Conservation (phyloP, 495 filamentous ascomycete genomes). For the Lasiosphaeria ovina region DNA sequence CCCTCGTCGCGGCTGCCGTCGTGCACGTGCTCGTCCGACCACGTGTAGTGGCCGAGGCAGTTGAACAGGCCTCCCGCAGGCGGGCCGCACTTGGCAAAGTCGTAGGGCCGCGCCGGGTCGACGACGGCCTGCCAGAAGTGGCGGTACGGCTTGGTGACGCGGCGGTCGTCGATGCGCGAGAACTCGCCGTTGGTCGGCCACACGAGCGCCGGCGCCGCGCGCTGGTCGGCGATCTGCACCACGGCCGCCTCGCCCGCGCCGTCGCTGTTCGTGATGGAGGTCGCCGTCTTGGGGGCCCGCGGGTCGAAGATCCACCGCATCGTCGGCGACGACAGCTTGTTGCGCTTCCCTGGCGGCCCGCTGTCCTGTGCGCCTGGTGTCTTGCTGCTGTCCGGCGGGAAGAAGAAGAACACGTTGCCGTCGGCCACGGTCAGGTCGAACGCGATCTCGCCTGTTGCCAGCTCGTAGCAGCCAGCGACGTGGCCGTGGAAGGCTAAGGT, state of each 20-base stretch:
- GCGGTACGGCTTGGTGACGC: constrained; percentile 47
- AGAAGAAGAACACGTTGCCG: constrained; percentile 58
- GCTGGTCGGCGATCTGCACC: constrained; percentile 30
- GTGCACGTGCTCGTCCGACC: constrained; percentile 29
- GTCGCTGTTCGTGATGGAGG: neutral
- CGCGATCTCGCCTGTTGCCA: constrained; percentile 46
- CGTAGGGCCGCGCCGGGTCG: constrained; percentile 43
- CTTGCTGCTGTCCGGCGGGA: constrained; percentile 42
- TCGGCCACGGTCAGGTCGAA: constrained; percentile 56
- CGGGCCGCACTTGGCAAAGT: constrained; percentile 49
- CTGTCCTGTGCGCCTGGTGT: constrained; percentile 24
- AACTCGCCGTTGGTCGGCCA: constrained; percentile 55
- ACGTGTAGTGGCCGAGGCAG: constrained; percentile 45
- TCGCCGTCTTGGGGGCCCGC: constrained; percentile 28
- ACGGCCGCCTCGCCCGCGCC: constrained; percentile 14
- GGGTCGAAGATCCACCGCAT: constrained; percentile 56
- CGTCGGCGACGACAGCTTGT: constrained; percentile 47
- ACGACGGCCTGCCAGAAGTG: constrained; percentile 56
- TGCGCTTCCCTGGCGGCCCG: constrained; percentile 21
- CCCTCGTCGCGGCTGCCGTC: neutral
- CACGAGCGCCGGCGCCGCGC: constrained; percentile 32
- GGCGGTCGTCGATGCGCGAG: constrained; percentile 59
- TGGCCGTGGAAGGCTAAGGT: constrained; percentile 45
- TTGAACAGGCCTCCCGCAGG: constrained; percentile 51
- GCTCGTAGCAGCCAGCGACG: constrained; percentile 51